Evolutionary conservation across 305 asterid genomes (phyloP).

Genomic region (Ajuga reptans): DNA sequence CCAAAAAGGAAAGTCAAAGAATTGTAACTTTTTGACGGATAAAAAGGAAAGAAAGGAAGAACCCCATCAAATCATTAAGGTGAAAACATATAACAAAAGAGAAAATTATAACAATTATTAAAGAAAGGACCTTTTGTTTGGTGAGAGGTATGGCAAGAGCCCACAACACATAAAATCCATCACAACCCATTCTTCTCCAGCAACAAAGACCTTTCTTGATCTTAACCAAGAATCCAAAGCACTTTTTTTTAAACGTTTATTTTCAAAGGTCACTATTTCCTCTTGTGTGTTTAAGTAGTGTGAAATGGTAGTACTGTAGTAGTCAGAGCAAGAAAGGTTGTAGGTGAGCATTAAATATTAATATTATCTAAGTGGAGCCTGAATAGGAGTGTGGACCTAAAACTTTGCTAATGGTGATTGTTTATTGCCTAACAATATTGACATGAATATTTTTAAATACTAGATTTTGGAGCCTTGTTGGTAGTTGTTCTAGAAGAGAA

Average conservation of each 20-base stretch:
- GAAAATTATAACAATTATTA: slow-evolving; percentile 14
- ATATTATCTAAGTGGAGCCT: slow-evolving; percentile 22
- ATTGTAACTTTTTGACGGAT: slow-evolving; percentile 34
- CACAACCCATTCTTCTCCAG: slow-evolving; percentile 40
- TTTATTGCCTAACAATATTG: slow-evolving; percentile 8
- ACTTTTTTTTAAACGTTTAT: background rate
- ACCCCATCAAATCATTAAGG: slow-evolving; percentile 27
- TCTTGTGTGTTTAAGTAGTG: background rate
- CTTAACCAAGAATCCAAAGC: slow-evolving; percentile 54
- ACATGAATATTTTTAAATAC: background rate
- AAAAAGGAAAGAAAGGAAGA: slow-evolving; percentile 24
- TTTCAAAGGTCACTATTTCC: background rate
- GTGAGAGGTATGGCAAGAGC: slow-evolving; percentile 51
- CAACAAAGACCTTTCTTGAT: slow-evolving; percentile 28
- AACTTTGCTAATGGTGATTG: background rate
- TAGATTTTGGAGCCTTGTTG: background rate
- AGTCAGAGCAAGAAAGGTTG: slow-evolving; percentile 23
- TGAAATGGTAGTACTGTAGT: slow-evolving; percentile 8
- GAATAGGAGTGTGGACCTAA: slow-evolving; percentile 12
- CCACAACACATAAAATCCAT: slow-evolving; percentile 51
- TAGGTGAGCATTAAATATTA: slow-evolving; percentile 33
- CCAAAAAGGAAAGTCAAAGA: slow-evolving; percentile 29
- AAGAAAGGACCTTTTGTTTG: slow-evolving; percentile 46
- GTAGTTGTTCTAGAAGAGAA: background rate
- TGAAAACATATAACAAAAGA: slow-evolving; percentile 19